Conservation (phyloP, 352 stramenopile genomes). For the Phytophthora constricta region DNA sequence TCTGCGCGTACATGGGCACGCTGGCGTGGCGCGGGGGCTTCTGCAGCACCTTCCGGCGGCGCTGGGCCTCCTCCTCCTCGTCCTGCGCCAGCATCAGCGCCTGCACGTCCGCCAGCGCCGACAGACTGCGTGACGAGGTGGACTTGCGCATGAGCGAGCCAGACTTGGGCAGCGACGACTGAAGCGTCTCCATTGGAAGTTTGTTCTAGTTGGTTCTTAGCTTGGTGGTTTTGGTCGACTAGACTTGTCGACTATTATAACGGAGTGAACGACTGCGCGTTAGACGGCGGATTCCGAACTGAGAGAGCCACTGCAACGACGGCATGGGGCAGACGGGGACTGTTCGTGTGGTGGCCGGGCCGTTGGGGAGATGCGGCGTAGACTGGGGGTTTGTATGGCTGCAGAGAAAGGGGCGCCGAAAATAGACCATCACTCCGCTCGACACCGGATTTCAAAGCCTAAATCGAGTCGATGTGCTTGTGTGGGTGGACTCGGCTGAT, state of each 20-base stretch:
- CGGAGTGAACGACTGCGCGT: too few species aligned
- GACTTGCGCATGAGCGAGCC: conserved; percentile 56
- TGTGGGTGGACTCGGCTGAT: too few species aligned
- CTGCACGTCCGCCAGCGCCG: conserved; percentile 40
- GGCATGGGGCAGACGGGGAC: conserved; percentile 23
- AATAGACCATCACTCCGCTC: neutral
- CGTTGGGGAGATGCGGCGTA: conserved; percentile 7
- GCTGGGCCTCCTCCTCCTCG: conserved; percentile 53
- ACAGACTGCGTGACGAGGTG: conserved; percentile 60
- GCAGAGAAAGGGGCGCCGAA: neutral
- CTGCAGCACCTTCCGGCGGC: conserved; percentile 45
- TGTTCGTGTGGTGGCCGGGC: conserved; percentile 14
- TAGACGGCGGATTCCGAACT: conserved; percentile 35
- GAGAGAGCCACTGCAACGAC: conserved; percentile 40
- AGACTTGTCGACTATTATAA: too few species aligned
- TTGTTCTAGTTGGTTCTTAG: too few species aligned
- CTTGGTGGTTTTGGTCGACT: too few species aligned
- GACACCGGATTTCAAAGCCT: neutral
- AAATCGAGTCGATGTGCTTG: neutral
- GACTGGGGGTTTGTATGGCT: neutral
- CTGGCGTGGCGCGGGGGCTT: conserved; percentile 73
- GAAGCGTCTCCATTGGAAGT: conserved; percentile 45
- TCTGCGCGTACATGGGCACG: conserved; percentile 73
- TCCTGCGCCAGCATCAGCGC: conserved; percentile 53
- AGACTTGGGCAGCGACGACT: conserved; percentile 34